Base-by-base conservation (phyloP, 2,329 filamentous ascomycete species). In the Knoxdaviesia proteae region DNA sequence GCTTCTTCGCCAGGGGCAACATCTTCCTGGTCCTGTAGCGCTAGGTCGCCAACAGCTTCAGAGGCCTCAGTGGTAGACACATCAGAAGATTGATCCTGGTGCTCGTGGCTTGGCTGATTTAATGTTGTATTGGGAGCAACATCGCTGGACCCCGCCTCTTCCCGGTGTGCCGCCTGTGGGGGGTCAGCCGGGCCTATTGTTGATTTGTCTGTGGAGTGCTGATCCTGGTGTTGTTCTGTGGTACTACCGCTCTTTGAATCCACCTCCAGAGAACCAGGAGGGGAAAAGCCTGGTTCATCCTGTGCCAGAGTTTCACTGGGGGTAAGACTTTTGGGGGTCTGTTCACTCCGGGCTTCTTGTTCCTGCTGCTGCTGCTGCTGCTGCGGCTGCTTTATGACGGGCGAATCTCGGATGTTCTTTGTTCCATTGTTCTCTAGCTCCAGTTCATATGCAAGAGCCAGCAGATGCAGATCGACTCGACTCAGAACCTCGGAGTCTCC, bases 371-470 rank as follows among this genome's bases (percentile, higher is more conserved):
- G 20, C 9, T 42, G 33, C 20, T 20, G 20, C 20, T 20, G 20
- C 20, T 20, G 20, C 20, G 20, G 20, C 20, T 20, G 20, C 20
- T 20, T 20, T 3, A 20, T 20, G 20, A 20, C 38, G 38, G 38
- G 29, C 30, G 42, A 11, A 42, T 32, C 36, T 38, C 34, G 34
- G 38, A 6, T 40, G 20, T 20, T 20, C 3, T 20, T 20, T 20
- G 20, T 32, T n/a, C 77, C 75, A 56, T 93, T 92, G 45, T 78
- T 68, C 63, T 96, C 87, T 52, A 83, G 81, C 53, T 96, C 88
- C n/a, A 96, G 57, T 57, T 98, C 90, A 57, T 96, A 96, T 1
- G 84, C 81, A 44, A 98, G 64, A 6, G 88, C 90, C 53, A 96
- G 65, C 36, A 98, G 71, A 50, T 92, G 81, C 47, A 96, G 65